These are phyloP conservation scores for Xanthoceras sorbifolium DNA, from an alignment of 345 rosid species.

Conservation along the genomic window DNA sequence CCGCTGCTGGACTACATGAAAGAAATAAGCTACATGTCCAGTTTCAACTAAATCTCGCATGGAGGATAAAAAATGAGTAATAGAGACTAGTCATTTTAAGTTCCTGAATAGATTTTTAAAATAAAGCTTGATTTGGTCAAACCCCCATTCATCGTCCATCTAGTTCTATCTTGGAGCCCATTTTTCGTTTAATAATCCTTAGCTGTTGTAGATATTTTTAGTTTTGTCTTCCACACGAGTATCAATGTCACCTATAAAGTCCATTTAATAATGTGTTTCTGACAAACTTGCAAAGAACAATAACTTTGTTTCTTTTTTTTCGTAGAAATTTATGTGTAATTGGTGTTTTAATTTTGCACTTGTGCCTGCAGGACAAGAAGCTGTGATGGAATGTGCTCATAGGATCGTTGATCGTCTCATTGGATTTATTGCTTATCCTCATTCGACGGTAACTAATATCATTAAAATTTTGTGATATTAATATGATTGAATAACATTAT, in stretches of 20 bases:
- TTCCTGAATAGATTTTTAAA: neutral
- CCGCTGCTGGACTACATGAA: neutral
- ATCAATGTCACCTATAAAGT: neutral
- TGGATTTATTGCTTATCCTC: conserved; percentile 56
- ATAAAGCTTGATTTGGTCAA: neutral
- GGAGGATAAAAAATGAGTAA: neutral
- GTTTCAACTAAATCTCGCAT: neutral
- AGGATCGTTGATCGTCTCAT: conserved; percentile 57
- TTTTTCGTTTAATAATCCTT: neutral
- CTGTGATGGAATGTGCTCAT: conserved; percentile 59
- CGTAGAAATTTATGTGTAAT: neutral
- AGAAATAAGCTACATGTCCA: neutral
- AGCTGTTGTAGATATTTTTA: neutral
- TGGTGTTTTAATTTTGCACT: conserved; percentile 13
- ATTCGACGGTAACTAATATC: conserved; percentile 56
- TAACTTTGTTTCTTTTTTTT: neutral
- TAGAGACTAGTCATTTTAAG: neutral
- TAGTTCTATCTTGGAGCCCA: neutral
- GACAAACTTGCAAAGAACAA: neutral
- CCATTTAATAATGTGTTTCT: neutral
- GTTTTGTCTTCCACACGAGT: neutral
- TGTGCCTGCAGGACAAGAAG: conserved; percentile 60
- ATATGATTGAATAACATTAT: neutral
- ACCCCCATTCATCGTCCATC: neutral
- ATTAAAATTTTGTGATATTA: neutral